Base-by-base conservation (phyloP, 495 filamentous ascomycete genomes). In the Penicillium tannophilum region DNA sequence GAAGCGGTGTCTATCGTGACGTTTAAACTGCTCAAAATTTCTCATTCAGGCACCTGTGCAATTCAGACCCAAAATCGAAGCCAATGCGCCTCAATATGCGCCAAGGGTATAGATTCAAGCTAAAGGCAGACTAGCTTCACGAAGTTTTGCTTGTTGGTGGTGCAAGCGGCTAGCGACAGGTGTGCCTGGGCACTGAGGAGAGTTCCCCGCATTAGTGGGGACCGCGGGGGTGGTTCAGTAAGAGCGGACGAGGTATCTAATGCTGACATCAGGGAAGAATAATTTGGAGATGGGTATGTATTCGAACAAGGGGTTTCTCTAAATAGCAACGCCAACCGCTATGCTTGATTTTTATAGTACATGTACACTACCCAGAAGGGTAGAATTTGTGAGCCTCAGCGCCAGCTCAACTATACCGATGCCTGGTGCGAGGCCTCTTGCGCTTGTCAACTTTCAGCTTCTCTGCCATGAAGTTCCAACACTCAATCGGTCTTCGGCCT, bases 401-500 rank as follows among this genome's bases (percentile, higher is more conserved):
- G 0, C 26, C 10, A 60, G 44, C 26, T 67, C 54, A 59, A 20
- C 59, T 58, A 60, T 66, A 59, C 5, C 24, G 55, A 45, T 50
- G 36, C 23, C 62, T 59, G 42, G 46, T 26, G 11, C 65, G 65
- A 16, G 65, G 65, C 28, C 42, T 59, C 30, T 72, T 76, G 36
- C 72, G 72, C 55, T 64, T 68, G 33, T 78, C 75, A 7, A 68
- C 53, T 9, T 69, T 70, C 33, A 61, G 41, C 57, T 77, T 77
- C 49, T 75, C 62, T 4, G 66, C 70, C n/a, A 68, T 68, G 28
- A 73, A 74, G 1, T 68, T 62, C 86, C 86, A 94, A 39, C 83
- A 90, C 62, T 89, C 87, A 77, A 98, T 89, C 2, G 92, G 88
- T 60, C 62, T 69, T 41, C 94, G 80, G 3, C 74, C 69, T 4